Evolutionary conservation across 176 grass and related monocot species (phyloP).

Genomic region (Carex littledalei): DNA sequence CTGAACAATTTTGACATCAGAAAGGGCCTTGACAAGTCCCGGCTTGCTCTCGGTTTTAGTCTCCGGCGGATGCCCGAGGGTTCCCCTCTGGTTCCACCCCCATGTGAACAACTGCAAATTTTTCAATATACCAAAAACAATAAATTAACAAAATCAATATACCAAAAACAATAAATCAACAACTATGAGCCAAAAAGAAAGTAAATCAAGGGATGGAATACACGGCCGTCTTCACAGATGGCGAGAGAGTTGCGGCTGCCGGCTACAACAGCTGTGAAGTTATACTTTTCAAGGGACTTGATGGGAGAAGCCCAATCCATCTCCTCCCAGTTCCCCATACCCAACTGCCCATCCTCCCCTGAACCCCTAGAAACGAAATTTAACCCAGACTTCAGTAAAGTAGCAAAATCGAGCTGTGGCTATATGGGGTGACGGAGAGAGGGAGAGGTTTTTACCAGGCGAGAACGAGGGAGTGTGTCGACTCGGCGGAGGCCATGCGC

Average conservation of each 20-base stretch:
- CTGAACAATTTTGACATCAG: constrained; percentile 79
- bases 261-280: constrained; percentile 59
- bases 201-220: constrained; percentile 21
- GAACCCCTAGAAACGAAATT: constrained; percentile 49
- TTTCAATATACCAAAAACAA: not conserved
- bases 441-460: constrained; percentile 36
- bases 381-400: not conserved
- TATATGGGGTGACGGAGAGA: not conserved
- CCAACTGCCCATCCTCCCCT: constrained; percentile 83
- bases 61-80: constrained; percentile 75
- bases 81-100: constrained; percentile 98
- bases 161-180: not conserved
- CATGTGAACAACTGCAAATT: constrained; percentile 78
- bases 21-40: constrained; percentile 46
- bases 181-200: not conserved
- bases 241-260: constrained; percentile 98
- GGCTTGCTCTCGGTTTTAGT: constrained; percentile 74
- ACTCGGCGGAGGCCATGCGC: not conserved
- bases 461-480: constrained; percentile 31
- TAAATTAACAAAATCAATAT: constrained; percentile 3
- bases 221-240: constrained; percentile 63
- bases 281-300: constrained; percentile 39
- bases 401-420: constrained; percentile 7
- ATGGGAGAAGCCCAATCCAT: constrained; percentile 50
- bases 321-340: constrained; percentile 71